phyloP scores from a whole-genome alignment of 139 green algal species.

The Coccomyxa sp. region DNA sequence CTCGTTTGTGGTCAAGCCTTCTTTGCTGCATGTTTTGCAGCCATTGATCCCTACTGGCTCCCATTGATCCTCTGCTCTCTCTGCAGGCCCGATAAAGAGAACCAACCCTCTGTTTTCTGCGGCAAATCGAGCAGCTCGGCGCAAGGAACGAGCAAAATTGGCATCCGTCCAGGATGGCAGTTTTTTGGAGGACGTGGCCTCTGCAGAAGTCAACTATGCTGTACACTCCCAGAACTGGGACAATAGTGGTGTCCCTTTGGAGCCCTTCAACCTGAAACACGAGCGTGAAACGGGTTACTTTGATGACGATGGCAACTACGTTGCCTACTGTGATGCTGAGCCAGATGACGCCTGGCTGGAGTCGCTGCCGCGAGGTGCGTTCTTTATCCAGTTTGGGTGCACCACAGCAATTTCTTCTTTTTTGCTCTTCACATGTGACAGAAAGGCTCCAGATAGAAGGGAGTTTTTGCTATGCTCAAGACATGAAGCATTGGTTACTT shows the following conservation, averaged over 20 bases:
- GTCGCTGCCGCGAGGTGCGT: constrained; percentile 26
- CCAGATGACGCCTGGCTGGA: constrained; percentile 66
- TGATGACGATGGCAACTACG: constrained; percentile 65
- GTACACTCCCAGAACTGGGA: constrained; percentile 30
- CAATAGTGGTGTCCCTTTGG: constrained; percentile 59
- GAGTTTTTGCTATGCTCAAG: background rate
- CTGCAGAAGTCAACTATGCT: constrained; percentile 19
- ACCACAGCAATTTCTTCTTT: background rate
- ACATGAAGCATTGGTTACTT: background rate
- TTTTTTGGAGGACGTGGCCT: constrained; percentile 9
- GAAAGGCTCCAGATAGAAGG: background rate
- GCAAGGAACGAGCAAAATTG: constrained; percentile 1
- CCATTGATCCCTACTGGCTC: too few relatives aligned
- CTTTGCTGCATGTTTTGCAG: too few relatives aligned
- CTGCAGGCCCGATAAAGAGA: constrained; percentile 3
- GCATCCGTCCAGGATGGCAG: constrained; percentile 1
- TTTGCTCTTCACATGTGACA: background rate
- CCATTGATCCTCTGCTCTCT: background rate
- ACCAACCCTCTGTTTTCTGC: constrained; percentile 7
- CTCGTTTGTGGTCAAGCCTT: too few relatives aligned
- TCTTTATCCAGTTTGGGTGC: background rate
- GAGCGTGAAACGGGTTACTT: constrained; percentile 68
- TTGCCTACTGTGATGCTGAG: constrained; percentile 53
- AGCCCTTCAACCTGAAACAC: constrained; percentile 77
- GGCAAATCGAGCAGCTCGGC: background rate